A percentile compares a stretch with the other conserved stretches of the same genome.
These are phyloP conservation scores for Sphaerostilbella broomeana DNA, from an alignment of 2,329 filamentous ascomycete species.

Conservation along the genomic window DNA sequence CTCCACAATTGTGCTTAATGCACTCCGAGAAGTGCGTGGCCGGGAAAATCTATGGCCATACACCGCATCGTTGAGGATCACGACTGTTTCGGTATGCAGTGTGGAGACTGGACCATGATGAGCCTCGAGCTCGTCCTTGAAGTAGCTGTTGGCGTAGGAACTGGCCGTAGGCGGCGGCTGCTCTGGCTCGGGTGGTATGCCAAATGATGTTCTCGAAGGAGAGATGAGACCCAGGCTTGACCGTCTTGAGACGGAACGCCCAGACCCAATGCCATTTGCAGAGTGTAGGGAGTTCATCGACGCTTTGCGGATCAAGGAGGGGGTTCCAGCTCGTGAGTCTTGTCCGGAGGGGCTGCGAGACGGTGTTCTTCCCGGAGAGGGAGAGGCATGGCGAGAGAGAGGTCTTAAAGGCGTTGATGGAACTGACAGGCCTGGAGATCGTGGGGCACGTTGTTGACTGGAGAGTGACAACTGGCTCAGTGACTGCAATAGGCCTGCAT, in stretches of 20 bases:
- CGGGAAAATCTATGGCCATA: conserved; percentile 91
- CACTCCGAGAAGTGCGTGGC: conserved; percentile 65
- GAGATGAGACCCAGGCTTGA: conserved; percentile 43
- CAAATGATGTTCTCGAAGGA: conserved; percentile 34
- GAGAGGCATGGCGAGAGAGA: conserved; percentile 31
- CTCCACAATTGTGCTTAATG: conserved; percentile 79
- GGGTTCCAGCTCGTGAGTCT: conserved; percentile 42
- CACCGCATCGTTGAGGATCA: conserved; percentile 86
- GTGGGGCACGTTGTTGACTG: conserved; percentile 22
- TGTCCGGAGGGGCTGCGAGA: conserved; percentile 38
- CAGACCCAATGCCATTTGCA: conserved; percentile 33
- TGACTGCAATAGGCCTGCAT: conserved; percentile 33
- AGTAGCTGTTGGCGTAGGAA: conserved; percentile 60
- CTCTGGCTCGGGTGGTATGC: conserved; percentile 23
- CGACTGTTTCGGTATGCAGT: conserved; percentile 56
- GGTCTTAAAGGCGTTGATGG: conserved; percentile 32
- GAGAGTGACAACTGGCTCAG: conserved; percentile 40
- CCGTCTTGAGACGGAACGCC: conserved; percentile 38
- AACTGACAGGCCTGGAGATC: conserved; percentile 24
- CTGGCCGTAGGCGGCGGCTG: conserved; percentile 40
- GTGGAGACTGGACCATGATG: conserved; percentile 46
- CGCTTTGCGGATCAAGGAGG: conserved; percentile 47
- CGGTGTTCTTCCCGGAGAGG: conserved; percentile 32
- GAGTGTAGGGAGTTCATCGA: conserved; percentile 53
- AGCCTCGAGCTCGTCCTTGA: conserved; percentile 60